Percentiles rank a stretch among this genome's conserved stretches.
phyloP scores from a whole-genome alignment of 345 rosid genomes.

The Linum trigynum region DNA sequence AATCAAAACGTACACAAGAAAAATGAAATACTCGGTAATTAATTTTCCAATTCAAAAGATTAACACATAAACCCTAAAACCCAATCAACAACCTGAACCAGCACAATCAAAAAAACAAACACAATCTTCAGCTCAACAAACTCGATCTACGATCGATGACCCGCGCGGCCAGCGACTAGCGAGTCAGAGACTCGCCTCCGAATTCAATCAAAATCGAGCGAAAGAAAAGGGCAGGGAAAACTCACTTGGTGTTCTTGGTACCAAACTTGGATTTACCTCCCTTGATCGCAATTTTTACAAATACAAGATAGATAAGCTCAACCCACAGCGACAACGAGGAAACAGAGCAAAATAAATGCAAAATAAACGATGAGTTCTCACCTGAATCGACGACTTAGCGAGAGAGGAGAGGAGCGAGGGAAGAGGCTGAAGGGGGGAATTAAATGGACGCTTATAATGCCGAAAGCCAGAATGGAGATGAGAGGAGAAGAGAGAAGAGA shows the following conservation, averaged over 20 bases:
- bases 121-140: neutral
- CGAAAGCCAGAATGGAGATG: neutral
- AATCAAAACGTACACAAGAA: neutral
- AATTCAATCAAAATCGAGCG: neutral
- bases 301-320: neutral
- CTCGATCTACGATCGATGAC: neutral
- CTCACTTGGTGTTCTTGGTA: slow-evolving; percentile 3
- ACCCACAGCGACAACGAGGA: neutral
- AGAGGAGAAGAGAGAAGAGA: too few species aligned
- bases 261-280: slow-evolving; percentile 3
- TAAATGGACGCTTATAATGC: neutral
- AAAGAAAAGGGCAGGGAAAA: neutral
- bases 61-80: too few species aligned
- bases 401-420: neutral
- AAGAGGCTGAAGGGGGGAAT: neutral
- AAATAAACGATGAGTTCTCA: neutral
- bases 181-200: neutral
- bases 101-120: neutral
- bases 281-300: neutral
- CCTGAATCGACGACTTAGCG: neutral
- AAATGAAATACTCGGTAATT: neutral
- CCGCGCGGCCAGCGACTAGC: too few species aligned
- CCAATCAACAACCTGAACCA: slow-evolving; percentile 33
- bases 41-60: neutral
- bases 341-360: neutral